A percentile compares a stretch with the other conserved stretches of the same genome.
These are phyloP conservation scores for Canavalia gladiata DNA, from an alignment of 306 rosid species.

Conservation along the genomic window DNA sequence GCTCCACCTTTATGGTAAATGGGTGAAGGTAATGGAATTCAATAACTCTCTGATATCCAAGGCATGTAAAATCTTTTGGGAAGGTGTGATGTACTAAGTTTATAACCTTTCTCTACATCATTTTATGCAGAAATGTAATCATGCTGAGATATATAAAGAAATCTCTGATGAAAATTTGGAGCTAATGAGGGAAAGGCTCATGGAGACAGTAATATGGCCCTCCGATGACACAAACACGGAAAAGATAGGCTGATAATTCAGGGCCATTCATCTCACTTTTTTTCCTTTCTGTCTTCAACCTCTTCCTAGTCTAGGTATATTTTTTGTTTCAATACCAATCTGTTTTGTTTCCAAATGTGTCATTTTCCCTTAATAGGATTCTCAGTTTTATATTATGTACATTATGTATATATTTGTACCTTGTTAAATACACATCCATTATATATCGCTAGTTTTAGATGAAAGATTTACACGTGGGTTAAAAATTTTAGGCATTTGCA, in stretches of 20 bases:
- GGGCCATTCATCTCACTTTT: constrained; percentile 15
- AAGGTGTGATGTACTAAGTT: not conserved
- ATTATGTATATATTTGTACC: constrained; percentile 54
- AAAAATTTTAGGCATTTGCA: not conserved
- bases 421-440: constrained; percentile 34
- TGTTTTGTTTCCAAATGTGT: constrained; percentile 43
- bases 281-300: constrained; percentile 32
- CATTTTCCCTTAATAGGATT: constrained; percentile 43
- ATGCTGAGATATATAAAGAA: constrained; percentile 87
- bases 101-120: not conserved
- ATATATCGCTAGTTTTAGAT: constrained; percentile 31
- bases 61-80: constrained; percentile 13
- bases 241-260: constrained; percentile 68
- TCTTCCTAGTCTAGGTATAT: constrained; percentile 54
- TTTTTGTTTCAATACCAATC: constrained; percentile 42
- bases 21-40: constrained; percentile 79
- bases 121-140: constrained; percentile 85
- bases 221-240: constrained; percentile 95
- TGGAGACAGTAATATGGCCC: constrained; percentile 97
- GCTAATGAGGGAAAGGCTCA: constrained; percentile 92
- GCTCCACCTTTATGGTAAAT: constrained; percentile 91
- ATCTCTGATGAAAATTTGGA: constrained; percentile 89
- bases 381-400: constrained; percentile 40
- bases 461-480: constrained; percentile 13
- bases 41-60: not conserved